Evolutionary conservation across 108 stramenopile genomes (phyloP), one percentile per base, ranked within the genome.

Genomic region (Aurantiochytrium sp.): DNA sequence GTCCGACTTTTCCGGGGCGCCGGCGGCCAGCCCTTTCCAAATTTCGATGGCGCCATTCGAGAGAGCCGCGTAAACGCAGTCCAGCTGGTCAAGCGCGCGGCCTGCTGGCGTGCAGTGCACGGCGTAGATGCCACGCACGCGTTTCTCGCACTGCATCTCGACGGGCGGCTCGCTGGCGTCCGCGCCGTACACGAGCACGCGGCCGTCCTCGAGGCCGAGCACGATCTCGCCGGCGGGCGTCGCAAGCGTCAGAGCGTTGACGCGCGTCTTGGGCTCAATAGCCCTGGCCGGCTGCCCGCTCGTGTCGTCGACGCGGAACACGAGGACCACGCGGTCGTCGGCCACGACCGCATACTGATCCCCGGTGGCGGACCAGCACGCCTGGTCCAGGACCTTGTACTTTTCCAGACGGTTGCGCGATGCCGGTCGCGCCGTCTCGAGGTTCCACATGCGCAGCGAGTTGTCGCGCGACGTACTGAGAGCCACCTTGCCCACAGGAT

Each of bases 401-500:
- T 30, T 30, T n/a, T 81, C 73, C 12, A 81, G 73, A 42, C 73
- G 73, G 45, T 41, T 81, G 21, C 73, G 73, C 21, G 73, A 81
- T 24, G 73, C 73, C 12, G 73, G 73, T 19, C 73, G 73, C 2
- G 42, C 73, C 10, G 21, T 81, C 39, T 81, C 73, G 1, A 81
- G 45, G 45, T 81, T 48, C 73, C 73, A 81, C 39, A 81, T 41
- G n/a, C 73, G 39, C 36, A 81, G 27, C 42, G 73, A 81, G 39
- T 81, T 81, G 30, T 81, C 73, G n/a, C 45, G 21, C 45, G 73
- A 81, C 21, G 73, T 81, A 24, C 73, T 81, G 4, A 81, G 42
- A n/a, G 73, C 73, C 36, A 81, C 73, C 45, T 81, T 81, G 73
- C 73, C 73, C 12, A 24, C 12, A 12, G 73, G 73, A 24, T 81